Conservation (phyloP, 257 asterid genomes). For the Solanum rostratum region DNA sequence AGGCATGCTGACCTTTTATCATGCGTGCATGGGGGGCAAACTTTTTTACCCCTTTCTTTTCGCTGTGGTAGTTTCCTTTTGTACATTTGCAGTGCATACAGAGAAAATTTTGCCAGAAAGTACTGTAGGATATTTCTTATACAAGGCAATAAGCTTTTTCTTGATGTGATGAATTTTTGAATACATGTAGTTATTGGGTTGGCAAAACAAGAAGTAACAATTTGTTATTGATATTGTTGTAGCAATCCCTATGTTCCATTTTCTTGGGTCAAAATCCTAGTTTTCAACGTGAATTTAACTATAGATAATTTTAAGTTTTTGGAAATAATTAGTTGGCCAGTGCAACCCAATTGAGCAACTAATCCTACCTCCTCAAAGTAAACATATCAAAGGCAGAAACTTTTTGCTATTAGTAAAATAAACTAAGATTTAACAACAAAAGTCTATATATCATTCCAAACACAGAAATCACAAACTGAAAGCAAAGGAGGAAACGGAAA, state of each 20-base stretch:
- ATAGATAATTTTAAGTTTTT: background rate
- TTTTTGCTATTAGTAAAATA: background rate
- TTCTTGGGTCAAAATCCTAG: no score
- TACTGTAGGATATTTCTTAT: background rate
- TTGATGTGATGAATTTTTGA: background rate
- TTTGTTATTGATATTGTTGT: background rate
- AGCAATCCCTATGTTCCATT: background rate
- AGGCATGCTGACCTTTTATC: slow-evolving; percentile 18
- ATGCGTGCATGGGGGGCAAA: slow-evolving; percentile 6
- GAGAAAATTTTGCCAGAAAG: background rate
- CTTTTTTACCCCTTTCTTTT: background rate
- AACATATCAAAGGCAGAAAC: background rate
- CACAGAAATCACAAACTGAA: background rate
- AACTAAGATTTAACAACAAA: background rate
- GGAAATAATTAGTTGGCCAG: slow-evolving; percentile 7
- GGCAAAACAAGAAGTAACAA: background rate
- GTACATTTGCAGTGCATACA: background rate
- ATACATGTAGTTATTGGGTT: background rate
- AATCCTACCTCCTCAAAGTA: no score
- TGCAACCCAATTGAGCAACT: slow-evolving; percentile 35
- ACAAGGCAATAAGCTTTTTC: background rate
- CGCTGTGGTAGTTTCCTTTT: background rate
- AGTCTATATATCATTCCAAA: background rate
- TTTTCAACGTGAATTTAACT: background rate
- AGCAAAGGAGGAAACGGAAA: background rate